Base-by-base conservation (phyloP, 257 asterid species). In the Haberlea rhodopensis region DNA sequence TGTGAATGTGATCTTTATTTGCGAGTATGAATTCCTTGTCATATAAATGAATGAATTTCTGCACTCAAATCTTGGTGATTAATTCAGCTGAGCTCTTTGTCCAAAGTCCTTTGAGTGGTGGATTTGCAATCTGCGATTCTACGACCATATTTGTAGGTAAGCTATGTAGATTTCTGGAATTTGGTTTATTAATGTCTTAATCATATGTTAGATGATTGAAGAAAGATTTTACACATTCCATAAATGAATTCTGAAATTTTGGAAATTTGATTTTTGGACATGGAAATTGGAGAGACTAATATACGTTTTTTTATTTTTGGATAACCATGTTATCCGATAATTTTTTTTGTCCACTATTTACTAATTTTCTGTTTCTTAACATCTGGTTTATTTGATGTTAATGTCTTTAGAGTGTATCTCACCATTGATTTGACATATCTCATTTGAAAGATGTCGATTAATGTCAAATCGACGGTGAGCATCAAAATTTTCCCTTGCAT, bases 71-170 rank as follows among this genome's bases (percentile, higher is more conserved):
- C 4, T 8, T 58, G 22, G 16, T 1, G 45, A 55, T 56, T 56
- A 51, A 19, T 15, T 43, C 4, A 16, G 7, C 18, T 19, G 24
- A 45, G 28, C 18, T 62, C 4, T 37, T 21, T 19, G 5, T 73
- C 4, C 71, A 83, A 84, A 78, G 79, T 48, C 84, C 82, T 5
- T 53, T 64, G 20, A 81, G 76, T 53, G 87, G 90, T 27, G 87
- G 90, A 55, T 84, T 84, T 60, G 68, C 85, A 0, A 66, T 78
- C 26, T 84, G 90, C 87, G 87, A 84, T 79, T 65, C 79, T 85
- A 6, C 85, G 83, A n/a, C 94, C 94, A 37, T 89, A 87, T 60
- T 52, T 87, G 61, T 83, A 89, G 74, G 90, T 84, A 69, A 46
- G 13, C 5, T n/a, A n/a, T n/a, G n/a, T n/a, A n/a, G n/a, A n/a